Base-by-base conservation (phyloP, 2,329 filamentous ascomycete species). In the Arthrobotrys iridis region DNA sequence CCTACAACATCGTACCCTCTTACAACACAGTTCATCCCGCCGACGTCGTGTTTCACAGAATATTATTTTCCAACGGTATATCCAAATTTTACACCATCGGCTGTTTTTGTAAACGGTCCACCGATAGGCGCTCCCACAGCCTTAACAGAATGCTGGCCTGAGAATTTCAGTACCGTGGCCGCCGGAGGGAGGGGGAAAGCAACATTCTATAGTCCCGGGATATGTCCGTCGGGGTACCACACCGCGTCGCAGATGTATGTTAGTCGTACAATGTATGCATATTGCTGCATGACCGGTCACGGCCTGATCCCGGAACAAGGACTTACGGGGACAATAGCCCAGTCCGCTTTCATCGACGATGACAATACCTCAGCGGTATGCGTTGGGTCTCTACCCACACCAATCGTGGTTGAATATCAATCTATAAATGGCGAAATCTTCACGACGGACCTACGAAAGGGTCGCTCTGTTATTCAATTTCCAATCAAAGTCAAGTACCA, bases 181-280 rank as follows among this genome's bases (percentile, higher is more conserved):
- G 28, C 6, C 1, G 50, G 30, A 37, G 18, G 8, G 11, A 35
- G 15, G 18, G 18, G 28, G 1, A 35, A 15, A n/a, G 20, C 28
- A 13, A 67, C 52, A 26, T 74, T 59, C 10, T 74, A 67, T 37
- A 74, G 55, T 15, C 70, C 70, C 0, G 70, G 70, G 20, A 74
- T 74, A 24, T 74, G 70, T 15, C 70, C 70, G 10, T 63, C 43
- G 0, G 43, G 55, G 1, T 74, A 52, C n/a, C 57, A 13, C 1
- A 74, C 70, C 1, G 70, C 55, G 1, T 62, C 70, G 4, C 70
- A 67, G 15, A 63, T 50, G n/a, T 74, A 74, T 30, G 55, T 67
- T 4, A 67, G 70, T 18, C 62, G 40, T 4, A 74, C 62, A 10
- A 63, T 74, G 55, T 74, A 62, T 11, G 70, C 50, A 13, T 74